Evolutionary conservation across 2,329 filamentous ascomycete species (phyloP).

Genomic region (Lojkania enalia): DNA sequence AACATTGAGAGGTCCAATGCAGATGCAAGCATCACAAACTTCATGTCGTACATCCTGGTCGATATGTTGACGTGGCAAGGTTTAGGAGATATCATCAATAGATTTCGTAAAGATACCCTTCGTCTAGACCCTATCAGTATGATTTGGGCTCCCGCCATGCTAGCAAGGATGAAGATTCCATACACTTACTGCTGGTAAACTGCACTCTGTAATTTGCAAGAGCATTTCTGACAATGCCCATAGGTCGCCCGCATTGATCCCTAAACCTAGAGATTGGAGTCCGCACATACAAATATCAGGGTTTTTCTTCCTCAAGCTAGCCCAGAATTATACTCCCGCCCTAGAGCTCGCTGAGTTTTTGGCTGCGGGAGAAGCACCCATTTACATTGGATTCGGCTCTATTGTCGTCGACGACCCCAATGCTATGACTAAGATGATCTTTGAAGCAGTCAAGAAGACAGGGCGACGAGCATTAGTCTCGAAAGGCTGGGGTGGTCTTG

Average conservation of each 20-base stretch:
- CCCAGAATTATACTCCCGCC: constrained; percentile 44
- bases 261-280: constrained; percentile 53
- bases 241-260: constrained; percentile 48
- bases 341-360: constrained; percentile 46
- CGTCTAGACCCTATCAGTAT: constrained; percentile 77
- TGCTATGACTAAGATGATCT: constrained; percentile 47
- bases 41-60: constrained; percentile 79
- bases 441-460: constrained; percentile 52
- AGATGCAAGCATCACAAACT: constrained; percentile 77
- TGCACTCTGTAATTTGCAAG: neutral
- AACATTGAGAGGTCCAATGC: constrained; percentile 78
- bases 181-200: constrained; percentile 85
- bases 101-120: constrained; percentile 74
- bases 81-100: constrained; percentile 86
- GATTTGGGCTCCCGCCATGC: constrained; percentile 80
- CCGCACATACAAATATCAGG: constrained; percentile 46
- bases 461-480: constrained; percentile 80
- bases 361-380: constrained; percentile 44
- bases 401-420: constrained; percentile 50
- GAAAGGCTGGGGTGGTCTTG: constrained; percentile 86
- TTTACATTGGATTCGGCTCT: constrained; percentile 49
- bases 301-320: constrained; percentile 47
- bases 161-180: constrained; percentile 75
- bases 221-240: constrained; percentile 6
- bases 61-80: constrained; percentile 96